Conservation (phyloP, 441 rosid genomes). For the Kokia cookei region DNA sequence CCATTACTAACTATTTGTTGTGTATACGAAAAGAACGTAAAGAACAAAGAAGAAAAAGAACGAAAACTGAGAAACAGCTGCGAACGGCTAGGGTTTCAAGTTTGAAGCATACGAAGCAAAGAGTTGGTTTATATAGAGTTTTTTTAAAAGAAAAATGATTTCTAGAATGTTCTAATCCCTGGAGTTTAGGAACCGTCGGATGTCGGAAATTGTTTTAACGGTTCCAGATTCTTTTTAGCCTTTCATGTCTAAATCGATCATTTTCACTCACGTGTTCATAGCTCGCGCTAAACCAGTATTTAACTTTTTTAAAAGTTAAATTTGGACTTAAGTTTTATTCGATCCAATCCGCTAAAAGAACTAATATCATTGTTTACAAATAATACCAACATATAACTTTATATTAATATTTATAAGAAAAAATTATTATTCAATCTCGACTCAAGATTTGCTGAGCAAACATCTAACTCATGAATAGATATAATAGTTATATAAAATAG, state of each 20-base stretch:
- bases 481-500: too few relatives aligned
- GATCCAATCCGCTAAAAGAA: too few relatives aligned
- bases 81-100: conserved; percentile 22
- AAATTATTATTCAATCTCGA: too few relatives aligned
- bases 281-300: too few relatives aligned
- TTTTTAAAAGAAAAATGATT: not conserved
- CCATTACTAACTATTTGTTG: conserved; percentile 24
- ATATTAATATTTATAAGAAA: too few relatives aligned
- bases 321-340: accelerated
- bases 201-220: conserved; percentile 9
- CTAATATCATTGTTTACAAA: too few relatives aligned
- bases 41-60: not conserved
- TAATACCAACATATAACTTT: too few relatives aligned
- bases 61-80: not conserved
- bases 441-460: accelerated
- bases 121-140: conserved; percentile 20
- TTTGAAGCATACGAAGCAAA: not conserved
- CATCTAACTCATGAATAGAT: too few relatives aligned
- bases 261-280: too few relatives aligned
- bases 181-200: conserved; percentile 17
- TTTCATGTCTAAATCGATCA: too few relatives aligned
- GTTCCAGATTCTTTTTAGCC: not conserved
- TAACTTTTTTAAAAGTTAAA: too few relatives aligned
- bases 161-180: conserved; percentile 35
- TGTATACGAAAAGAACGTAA: not conserved